Percentiles rank a stretch among this genome's conserved stretches.
phyloP scores from a whole-genome alignment of 2,329 filamentous ascomycete species.

The Cladophialophora yegresii region DNA sequence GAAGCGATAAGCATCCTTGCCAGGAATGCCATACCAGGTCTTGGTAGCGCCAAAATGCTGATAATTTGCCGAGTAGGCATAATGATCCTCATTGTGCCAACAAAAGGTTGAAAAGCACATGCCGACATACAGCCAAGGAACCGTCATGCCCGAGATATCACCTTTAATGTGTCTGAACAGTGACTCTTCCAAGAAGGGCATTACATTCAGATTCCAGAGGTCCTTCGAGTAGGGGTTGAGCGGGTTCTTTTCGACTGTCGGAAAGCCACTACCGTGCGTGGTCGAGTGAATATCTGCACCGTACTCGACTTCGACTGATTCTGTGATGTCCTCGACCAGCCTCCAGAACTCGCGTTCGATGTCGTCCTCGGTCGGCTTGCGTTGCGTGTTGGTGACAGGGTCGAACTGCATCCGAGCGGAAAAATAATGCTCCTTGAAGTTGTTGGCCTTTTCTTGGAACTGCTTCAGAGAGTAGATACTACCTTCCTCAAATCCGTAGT shows the following conservation, averaged over 20 bases:
- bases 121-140: slow-evolving; percentile 97
- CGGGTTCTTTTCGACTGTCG: slow-evolving; percentile 88
- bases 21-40: slow-evolving; percentile 98
- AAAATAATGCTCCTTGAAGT: slow-evolving; percentile 94
- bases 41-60: slow-evolving; percentile 98
- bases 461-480: slow-evolving; percentile 92
- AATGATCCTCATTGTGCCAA: slow-evolving; percentile 99
- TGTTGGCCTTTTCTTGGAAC: slow-evolving; percentile 93
- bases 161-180: slow-evolving; percentile 97
- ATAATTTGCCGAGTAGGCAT: slow-evolving; percentile 96
- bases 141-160: slow-evolving; percentile 98
- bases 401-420: slow-evolving; percentile 87
- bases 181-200: slow-evolving; percentile 87
- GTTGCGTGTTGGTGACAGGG: slow-evolving; percentile 75
- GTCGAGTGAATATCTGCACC: slow-evolving; percentile 98
- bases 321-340: slow-evolving; percentile 87
- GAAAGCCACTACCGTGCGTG: slow-evolving; percentile 95
- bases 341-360: slow-evolving; percentile 97
- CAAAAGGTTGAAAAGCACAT: slow-evolving; percentile 99
- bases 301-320: slow-evolving; percentile 97
- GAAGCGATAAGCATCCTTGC: slow-evolving; percentile 89
- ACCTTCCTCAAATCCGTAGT: slow-evolving; percentile 97
- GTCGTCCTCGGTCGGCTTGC: slow-evolving; percentile 87
- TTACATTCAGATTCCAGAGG: slow-evolving; percentile 92
- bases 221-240: slow-evolving; percentile 83